A percentile compares a stretch with the other conserved stretches of the same genome.
Evolutionary conservation across 2,329 filamentous ascomycete species (phyloP).

Genomic region (Harringtonia aguacate): DNA sequence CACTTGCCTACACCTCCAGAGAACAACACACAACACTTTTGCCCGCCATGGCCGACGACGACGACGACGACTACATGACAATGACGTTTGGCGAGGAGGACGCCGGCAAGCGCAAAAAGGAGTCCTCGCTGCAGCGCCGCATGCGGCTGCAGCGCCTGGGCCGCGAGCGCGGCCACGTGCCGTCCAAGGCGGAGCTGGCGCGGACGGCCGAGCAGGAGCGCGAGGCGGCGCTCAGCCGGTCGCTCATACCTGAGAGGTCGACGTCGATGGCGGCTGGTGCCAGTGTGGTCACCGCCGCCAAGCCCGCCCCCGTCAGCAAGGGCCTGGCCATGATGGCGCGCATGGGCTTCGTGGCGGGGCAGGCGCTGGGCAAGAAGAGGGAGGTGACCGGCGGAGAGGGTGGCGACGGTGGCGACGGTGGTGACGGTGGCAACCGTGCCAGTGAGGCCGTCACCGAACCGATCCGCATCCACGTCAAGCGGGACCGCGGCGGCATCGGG

Average conservation of each 20-base stretch:
- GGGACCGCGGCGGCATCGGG: constrained; percentile 73
- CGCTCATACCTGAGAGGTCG: constrained; percentile 40
- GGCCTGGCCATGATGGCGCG: constrained; percentile 95
- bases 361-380: constrained; percentile 50
- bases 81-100: constrained; percentile 72
- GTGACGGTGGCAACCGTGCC: not conserved
- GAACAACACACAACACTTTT: too few relatives aligned
- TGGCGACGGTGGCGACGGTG: constrained; percentile 7
- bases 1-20: too few relatives aligned
- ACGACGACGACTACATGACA: constrained; percentile 91
- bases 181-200: constrained; percentile 77
- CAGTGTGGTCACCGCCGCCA: not conserved
- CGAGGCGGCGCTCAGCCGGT: constrained; percentile 66
- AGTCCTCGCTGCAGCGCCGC: constrained; percentile 44
- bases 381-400: constrained; percentile 11
- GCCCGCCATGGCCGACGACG: constrained; percentile 11
- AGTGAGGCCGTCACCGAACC: constrained; percentile 44
- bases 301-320: constrained; percentile 55
- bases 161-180: constrained; percentile 55
- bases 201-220: constrained; percentile 60
- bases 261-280: too few relatives aligned
- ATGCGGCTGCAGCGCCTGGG: constrained; percentile 48
- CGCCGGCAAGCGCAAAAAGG: constrained; percentile 20
- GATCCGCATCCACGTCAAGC: constrained; percentile 64
- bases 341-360: constrained; percentile 77